These are phyloP conservation scores for Phytophthora sansomeana DNA, from an alignment of 352 stramenopile species.

Conservation along the genomic window DNA sequence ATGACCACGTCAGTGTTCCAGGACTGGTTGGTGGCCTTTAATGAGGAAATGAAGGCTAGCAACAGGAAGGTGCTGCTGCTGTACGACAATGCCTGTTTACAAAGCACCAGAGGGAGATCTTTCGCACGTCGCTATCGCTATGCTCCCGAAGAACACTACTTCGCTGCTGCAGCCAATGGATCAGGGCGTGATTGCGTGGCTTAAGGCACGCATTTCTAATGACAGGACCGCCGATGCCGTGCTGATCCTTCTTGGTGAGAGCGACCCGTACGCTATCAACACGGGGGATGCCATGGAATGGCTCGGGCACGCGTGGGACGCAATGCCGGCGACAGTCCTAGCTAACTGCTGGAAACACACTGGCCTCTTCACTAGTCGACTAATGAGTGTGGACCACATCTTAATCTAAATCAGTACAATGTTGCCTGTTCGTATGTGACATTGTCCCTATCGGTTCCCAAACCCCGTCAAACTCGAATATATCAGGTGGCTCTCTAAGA, in stretches of 20 bases:
- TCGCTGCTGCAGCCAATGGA: constrained; percentile 8
- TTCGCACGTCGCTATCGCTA: neutral
- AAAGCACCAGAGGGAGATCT: neutral
- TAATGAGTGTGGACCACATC: too few relatives aligned
- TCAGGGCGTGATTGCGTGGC: constrained; percentile 2
- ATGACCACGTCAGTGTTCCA: constrained; percentile 10
- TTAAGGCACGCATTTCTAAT: constrained; percentile 1
- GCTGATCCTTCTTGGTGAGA: too few relatives aligned
- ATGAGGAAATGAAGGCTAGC: neutral
- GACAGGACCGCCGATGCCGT: neutral
- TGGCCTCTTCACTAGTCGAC: neutral
- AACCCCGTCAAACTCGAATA: too few relatives aligned
- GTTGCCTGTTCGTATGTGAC: too few relatives aligned
- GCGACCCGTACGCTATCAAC: too few relatives aligned
- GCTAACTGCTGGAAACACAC: constrained; percentile 10
- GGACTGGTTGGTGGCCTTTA: constrained; percentile 2
- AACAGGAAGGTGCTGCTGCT: constrained; percentile 4
- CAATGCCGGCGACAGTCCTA: neutral
- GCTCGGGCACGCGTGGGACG: neutral
- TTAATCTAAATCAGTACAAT: too few relatives aligned
- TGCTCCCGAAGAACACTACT: constrained; percentile 8
- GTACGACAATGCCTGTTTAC: constrained; percentile 3
- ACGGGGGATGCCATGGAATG: neutral
- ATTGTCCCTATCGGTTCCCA: too few relatives aligned
- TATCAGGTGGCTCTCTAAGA: too few relatives aligned